phyloP scores from a whole-genome alignment of 202 grass and related monocot genomes.

The Digitaria exilis region DNA sequence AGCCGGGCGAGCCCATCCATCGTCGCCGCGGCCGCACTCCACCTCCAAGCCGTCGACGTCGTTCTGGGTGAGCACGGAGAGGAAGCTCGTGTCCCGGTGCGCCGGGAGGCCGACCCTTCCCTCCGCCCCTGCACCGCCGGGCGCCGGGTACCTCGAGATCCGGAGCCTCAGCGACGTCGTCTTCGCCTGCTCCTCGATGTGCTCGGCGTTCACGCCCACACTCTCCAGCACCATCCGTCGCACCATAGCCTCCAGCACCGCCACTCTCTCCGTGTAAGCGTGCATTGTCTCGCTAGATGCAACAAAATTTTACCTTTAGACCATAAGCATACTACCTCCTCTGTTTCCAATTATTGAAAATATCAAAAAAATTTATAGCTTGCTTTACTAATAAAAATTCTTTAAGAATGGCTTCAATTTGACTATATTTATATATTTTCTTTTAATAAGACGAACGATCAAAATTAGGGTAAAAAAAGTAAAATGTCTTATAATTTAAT shows the following conservation, averaged over 20 bases:
- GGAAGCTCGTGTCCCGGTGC: slow-evolving; percentile 6
- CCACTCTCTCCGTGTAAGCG: not conserved
- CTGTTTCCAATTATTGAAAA: no score
- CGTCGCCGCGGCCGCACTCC: not conserved
- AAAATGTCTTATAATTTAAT: no score
- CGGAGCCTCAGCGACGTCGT: not conserved
- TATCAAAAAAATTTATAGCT: no score
- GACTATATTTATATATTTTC: no score
- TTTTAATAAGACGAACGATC: no score
- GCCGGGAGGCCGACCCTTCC: not conserved
- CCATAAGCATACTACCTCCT: no score
- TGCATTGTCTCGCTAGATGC: not conserved
- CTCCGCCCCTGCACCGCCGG: not conserved
- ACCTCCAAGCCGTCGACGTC: not conserved
- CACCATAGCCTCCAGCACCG: not conserved
- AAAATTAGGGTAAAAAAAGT: no score
- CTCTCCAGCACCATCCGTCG: slow-evolving; percentile 3
- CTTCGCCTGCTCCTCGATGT: not conserved
- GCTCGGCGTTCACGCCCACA: not conserved
- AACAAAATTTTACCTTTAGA: no score
- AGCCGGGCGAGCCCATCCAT: not conserved
- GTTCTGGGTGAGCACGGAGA: not conserved
- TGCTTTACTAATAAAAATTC: no score
- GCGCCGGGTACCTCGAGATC: not conserved
- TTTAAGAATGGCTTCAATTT: no score